Base-by-base conservation (phyloP, 192 early-diverging fungal species). In the Phlyctochytrium planicorne region DNA sequence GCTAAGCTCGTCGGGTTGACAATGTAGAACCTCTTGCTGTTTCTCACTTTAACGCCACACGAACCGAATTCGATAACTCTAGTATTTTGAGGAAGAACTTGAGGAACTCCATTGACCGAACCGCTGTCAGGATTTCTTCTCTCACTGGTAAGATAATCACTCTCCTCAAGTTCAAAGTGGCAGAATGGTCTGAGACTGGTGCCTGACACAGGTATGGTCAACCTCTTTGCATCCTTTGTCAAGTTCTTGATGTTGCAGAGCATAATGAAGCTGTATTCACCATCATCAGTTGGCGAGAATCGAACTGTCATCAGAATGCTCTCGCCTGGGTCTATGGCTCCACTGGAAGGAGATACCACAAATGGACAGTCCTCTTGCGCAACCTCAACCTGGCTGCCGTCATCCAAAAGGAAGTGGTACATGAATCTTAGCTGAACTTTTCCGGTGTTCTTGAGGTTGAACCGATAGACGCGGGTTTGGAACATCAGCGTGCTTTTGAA, bases 401-500 rank as follows among this genome's bases (percentile, higher is more conserved):
- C 71, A 3, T 76, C 75, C 17, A 50, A 59, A 37, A 68, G 59
- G 52, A 87, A 70, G 6, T 32, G 30, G 59, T 81, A 78, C 2
- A 16, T 52, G 59, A 72, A 87, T 3, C 67, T 63, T 12, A 87
- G 31, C 12, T 47, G 57, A 25, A 87, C 75, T 40, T 75, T 83
- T 3, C 84, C 84, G 0, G 74, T 67, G 62, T 87, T 87, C 47
- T 73, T 62, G 3, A 87, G 2, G 3, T 61, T 57, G 53, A 86
- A 72, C 40, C 64, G 50, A 67, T 63, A 87, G 0, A 78, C 77
- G 25, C 86, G 65, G 17, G 66, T 81, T 55, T 87, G 85, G 62
- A 66, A 87, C 86, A 87, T 87, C 23, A 85, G 34, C 0, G 86
- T 87, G 50, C 68, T 83, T 62, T 78, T 84, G 74, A 87, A 87